These are phyloP conservation scores for Plasmodium billcollinsi DNA, from an alignment of 169 alveolate genomes.

Conservation along the genomic window DNA sequence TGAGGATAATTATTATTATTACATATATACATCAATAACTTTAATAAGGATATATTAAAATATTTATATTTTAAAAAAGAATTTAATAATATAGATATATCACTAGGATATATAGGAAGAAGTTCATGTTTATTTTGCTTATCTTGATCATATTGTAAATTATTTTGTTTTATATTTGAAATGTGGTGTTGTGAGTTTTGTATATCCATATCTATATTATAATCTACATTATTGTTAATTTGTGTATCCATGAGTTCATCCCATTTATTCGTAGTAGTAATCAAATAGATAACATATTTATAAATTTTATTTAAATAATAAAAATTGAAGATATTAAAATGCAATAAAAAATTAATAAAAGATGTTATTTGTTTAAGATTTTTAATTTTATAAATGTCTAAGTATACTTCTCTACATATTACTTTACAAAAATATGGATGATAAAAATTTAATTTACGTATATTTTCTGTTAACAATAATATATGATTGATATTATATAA, in stretches of 20 bases:
- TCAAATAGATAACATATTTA: conserved; percentile 29
- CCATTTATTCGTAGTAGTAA: conserved; percentile 16
- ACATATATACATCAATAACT: conserved; percentile 11
- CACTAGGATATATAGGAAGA: not conserved
- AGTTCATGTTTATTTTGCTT: not conserved
- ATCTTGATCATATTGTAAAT: no score
- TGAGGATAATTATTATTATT: conserved; percentile 9
- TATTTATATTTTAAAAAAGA: conserved; percentile 48
- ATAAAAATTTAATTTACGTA: conserved; percentile 43
- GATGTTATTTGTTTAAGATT: conserved; percentile 10
- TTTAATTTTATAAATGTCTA: conserved; percentile 36
- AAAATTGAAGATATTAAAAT: conserved; percentile 45
- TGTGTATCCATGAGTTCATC: not conserved
- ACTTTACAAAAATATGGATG: conserved; percentile 55
- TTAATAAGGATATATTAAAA: conserved; percentile 9
- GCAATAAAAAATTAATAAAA: conserved; percentile 37
- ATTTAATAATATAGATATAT: conserved; percentile 1
- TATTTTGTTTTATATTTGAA: no score
- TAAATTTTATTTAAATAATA: conserved; percentile 37
- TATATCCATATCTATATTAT: no score
- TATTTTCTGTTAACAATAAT: conserved; percentile 22
- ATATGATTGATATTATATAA: conserved; percentile 17
- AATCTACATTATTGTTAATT: no score
- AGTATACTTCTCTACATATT: conserved; percentile 46
- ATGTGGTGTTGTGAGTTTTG: no score